Evolutionary conservation across 2,329 filamentous ascomycete species (phyloP).

Genomic region (Aureobasidium sp.): DNA sequence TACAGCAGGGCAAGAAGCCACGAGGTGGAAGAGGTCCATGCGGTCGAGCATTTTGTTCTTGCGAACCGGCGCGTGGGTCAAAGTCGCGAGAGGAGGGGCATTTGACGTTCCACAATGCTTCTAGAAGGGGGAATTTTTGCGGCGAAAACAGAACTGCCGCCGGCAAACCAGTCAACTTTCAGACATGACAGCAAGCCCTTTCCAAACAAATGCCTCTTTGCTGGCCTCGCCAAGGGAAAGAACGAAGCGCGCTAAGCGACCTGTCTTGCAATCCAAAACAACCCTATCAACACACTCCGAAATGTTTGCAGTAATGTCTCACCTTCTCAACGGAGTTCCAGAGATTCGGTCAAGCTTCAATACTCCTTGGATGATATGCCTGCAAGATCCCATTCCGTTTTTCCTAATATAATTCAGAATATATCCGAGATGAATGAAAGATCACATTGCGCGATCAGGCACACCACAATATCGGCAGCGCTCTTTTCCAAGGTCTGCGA

Average conservation of each 20-base stretch:
- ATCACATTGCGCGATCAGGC: constrained; percentile 5
- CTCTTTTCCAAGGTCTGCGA: background rate
- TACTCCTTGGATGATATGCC: background rate
- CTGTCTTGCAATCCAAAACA: constrained; percentile 2
- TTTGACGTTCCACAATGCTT: constrained; percentile 1
- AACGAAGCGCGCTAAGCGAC: background rate
- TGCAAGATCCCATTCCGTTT: background rate
- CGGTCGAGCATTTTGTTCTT: background rate
- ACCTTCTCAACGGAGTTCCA: background rate
- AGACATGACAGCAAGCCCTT: background rate
- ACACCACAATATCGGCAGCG: background rate
- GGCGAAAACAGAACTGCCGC: background rate
- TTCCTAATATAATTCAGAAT: background rate
- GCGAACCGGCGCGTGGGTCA: background rate
- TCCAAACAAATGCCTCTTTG: background rate
- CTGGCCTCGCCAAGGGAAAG: background rate
- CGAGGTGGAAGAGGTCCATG: background rate
- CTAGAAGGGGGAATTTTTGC: constrained; percentile 1
- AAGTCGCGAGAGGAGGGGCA: background rate
- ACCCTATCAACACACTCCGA: background rate
- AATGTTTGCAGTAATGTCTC: background rate
- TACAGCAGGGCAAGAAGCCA: background rate
- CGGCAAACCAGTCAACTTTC: background rate
- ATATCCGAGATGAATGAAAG: background rate
- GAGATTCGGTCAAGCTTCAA: constrained; percentile 1